phyloP scores from a whole-genome alignment of 2,329 filamentous ascomycete genomes.

The Cladosporium sphaerospermum region DNA sequence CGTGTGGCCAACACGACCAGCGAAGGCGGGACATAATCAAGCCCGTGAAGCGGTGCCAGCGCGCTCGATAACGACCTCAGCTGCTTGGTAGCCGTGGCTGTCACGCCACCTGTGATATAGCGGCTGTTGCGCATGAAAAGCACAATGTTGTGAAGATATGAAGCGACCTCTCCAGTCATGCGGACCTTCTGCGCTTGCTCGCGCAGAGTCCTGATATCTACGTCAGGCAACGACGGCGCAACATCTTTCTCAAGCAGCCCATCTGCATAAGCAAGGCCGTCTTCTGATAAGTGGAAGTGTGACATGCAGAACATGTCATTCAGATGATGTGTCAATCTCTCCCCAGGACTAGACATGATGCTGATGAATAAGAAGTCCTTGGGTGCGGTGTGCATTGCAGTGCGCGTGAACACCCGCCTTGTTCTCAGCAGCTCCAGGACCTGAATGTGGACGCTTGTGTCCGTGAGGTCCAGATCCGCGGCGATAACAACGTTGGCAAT shows the following conservation, averaged over 20 bases:
- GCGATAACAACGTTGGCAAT: conserved; percentile 82
- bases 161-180: conserved; percentile 68
- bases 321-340: conserved; percentile 38
- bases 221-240: conserved; percentile 25
- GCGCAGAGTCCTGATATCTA: conserved; percentile 53
- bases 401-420: conserved; percentile 69
- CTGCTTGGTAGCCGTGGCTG: conserved; percentile 71
- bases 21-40: conserved; percentile 77
- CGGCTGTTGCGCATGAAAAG: conserved; percentile 84
- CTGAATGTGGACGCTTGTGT: conserved; percentile 76
- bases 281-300: conserved; percentile 60
- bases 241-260: not conserved
- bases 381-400: conserved; percentile 66
- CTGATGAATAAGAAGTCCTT: conserved; percentile 75
- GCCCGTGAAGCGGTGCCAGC: conserved; percentile 72
- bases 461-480: conserved; percentile 68
- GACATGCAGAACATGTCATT: conserved; percentile 86
- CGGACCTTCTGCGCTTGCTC: conserved; percentile 53
- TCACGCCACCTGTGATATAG: conserved; percentile 71
- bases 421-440: conserved; percentile 70
- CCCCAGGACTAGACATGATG: conserved; percentile 41
- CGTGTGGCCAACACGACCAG: conserved; percentile 74
- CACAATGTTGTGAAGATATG: conserved; percentile 82
- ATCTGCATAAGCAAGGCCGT: conserved; percentile 19
- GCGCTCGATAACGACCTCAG: conserved; percentile 52